Percentiles rank a stretch among this genome's conserved stretches.
phyloP scores from a whole-genome alignment of 225 moss, liverwort and hornwort genomes.

The Pleurozium schreberi region DNA sequence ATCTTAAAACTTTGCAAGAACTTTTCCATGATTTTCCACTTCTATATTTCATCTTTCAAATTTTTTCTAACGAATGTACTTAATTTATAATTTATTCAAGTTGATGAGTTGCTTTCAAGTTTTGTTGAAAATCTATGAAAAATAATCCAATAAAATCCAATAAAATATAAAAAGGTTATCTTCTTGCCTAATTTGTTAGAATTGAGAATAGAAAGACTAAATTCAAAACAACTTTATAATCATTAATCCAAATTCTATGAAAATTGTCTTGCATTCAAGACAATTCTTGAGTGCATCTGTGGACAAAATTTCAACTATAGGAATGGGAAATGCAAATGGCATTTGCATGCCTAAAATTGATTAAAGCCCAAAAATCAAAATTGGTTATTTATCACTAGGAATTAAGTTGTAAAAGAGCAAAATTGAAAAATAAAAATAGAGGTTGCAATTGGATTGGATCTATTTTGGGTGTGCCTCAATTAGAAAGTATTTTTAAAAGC shows the following conservation, averaged over 20 bases:
- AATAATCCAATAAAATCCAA: not conserved
- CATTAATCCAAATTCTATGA: not conserved
- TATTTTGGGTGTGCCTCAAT: rapidly evolving
- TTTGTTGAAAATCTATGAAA: not conserved
- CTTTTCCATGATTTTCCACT: no score
- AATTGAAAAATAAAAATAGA: not conserved
- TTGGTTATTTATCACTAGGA: no score
- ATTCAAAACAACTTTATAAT: not conserved
- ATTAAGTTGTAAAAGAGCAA: not conserved
- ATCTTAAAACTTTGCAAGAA: not conserved
- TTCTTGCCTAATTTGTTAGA: rapidly evolving
- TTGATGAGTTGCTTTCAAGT: not conserved
- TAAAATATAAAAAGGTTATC: rapidly evolving
- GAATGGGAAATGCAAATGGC: not conserved
- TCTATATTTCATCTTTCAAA: not conserved
- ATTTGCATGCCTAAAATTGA: not conserved
- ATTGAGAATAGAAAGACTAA: not conserved
- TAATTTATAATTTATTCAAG: rapidly evolving
- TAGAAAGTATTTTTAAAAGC: not conserved
- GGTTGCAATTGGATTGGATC: not conserved
- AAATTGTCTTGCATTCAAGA: not conserved
- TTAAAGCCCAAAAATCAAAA: rapidly evolving
- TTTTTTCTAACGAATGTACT: not conserved
- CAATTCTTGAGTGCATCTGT: not conserved
- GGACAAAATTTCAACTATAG: not conserved